Evolutionary conservation across 1,139 yeast species (phyloP), one percentile per base, ranked within the genome.

Genomic region (Yamadazyma buinensis): DNA sequence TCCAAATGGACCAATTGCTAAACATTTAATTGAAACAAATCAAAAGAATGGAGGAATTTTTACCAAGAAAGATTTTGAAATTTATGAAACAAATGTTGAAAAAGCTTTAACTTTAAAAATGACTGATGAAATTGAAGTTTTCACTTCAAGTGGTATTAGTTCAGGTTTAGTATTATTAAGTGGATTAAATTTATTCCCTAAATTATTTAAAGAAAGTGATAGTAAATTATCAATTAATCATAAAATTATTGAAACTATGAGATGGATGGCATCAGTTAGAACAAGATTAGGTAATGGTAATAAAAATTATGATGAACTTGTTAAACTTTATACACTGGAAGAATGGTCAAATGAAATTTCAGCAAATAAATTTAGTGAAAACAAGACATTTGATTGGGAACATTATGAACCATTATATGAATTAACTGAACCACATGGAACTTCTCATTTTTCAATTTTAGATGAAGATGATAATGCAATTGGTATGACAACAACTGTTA

Each of bases 231-330:
- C 71, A 5, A 67, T 74, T n/a, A 66, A 79, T 2, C 96, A 86
- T 49, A 69, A 85, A 36, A 54, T 87, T 11, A 64, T 88, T 11
- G 98, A 92, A 57, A 64, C 85, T 6, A 87, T 90, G 94, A 90
- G 90, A 57, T 92, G 96, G 95, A 74, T 87, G 72, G 86, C 90
- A 1, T 74, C 94, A 8, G 90, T 84, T 0, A 70, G 97, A 39
- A 78, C 92, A 13, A 73, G 85, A 47, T 69, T 90, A 17, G 97
- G 97, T 1, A 96, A 87, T 49, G 55, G 54, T 13, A 47, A 55
- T 27, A 21, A 32, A 9, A 41, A 54, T 0, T 54, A 51, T 35
- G 43, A 48, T 41, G 42, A 47, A 7, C 50, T 73, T 22, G 57
- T 65, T 26, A 35, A 47, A 0, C 56, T 55, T 32, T 73, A 59